Evolutionary conservation across 192 early-diverging fungal genomes (phyloP), one percentile per base, ranked within the genome.

Genomic region (Entomortierella beljakovae): DNA sequence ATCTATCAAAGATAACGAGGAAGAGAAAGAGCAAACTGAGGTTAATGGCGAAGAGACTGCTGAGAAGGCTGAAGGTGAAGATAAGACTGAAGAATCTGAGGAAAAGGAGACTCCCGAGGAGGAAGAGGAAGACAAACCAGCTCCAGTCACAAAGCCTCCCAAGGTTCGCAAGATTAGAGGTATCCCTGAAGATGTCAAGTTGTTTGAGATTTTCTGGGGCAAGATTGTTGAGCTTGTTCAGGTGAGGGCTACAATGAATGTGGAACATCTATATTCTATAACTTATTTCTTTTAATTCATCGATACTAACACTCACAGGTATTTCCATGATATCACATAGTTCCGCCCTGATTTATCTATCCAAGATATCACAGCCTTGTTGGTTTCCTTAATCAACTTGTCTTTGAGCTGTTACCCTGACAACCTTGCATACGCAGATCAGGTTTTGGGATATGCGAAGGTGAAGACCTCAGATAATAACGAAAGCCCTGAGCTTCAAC

Each of bases 131-230:
- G 76, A 74, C 33, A 68, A 81, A 48, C 49, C 64, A 6, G 52
- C 71, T 16, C 61, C 83, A 58, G 61, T 71, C 2, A 56, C 69
- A 50, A 61, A 81, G 23, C 63, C 82, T 25, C 59, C 74, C 25
- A 76, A 74, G 33, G 80, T 86, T 7, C 84, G 77, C 38, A 87
- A 87, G 62, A 83, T 85, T 37, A 87, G 89, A 64, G 95, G 93
- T 18, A 95, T 96, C 58, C 95, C 94, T 8, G 89, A 93, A 35
- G 94, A 95, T 68, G 92, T 95, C 22, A 86, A 90, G 52, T 83
- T 99, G 20, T 99, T 99, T 87, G 94, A 94, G 56, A 94, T 98
- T 32, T 99, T 99, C 81, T 99, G 98, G 98, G 85, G 80, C 32
- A 97, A 99, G 77, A 94, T 99, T 67, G 93, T 92, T 31, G 91